phyloP scores from a whole-genome alignment of 352 stramenopile species.

The Pythium folliculosum region DNA sequence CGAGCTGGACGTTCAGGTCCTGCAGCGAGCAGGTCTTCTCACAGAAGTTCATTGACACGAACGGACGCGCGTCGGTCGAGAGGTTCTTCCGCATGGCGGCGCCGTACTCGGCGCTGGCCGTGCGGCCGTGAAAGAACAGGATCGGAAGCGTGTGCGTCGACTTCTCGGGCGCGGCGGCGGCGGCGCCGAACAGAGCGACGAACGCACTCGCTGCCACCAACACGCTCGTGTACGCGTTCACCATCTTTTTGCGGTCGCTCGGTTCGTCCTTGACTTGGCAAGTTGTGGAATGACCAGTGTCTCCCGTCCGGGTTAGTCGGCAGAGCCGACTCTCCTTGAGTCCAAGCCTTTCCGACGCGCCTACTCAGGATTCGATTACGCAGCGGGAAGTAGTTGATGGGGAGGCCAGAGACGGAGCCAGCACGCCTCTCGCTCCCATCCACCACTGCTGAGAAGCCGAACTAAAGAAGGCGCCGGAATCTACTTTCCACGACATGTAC shows the following conservation, averaged over 20 bases:
- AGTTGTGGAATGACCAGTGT: not conserved
- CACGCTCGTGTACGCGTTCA: not conserved
- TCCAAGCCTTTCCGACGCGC: too few relatives aligned
- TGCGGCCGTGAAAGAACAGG: slow-evolving; percentile 54
- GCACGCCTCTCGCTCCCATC: too few relatives aligned
- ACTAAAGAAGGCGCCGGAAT: too few relatives aligned
- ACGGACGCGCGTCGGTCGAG: slow-evolving; percentile 34
- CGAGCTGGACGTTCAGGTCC: slow-evolving; percentile 36
- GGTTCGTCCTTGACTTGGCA: not conserved
- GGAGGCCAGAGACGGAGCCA: not conserved
- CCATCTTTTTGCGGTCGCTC: not conserved
- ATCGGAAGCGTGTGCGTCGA: slow-evolving; percentile 28
- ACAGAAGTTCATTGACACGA: slow-evolving; percentile 44
- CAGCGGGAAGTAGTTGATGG: not conserved
- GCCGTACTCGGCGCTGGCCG: slow-evolving; percentile 31
- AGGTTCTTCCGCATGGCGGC: slow-evolving; percentile 37
- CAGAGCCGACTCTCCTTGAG: not conserved
- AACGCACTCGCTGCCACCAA: not conserved
- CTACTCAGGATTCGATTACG: slow-evolving; percentile 1
- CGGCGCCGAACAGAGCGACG: not conserved
- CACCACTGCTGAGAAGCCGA: too few relatives aligned
- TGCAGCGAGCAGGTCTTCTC: slow-evolving; percentile 33
- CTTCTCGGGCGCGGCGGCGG: not conserved
- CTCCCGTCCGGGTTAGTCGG: not conserved
- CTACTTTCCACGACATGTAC: too few relatives aligned